Conservation (phyloP, 2,329 filamentous ascomycete species). For the Mollisiaceae sp. region DNA sequence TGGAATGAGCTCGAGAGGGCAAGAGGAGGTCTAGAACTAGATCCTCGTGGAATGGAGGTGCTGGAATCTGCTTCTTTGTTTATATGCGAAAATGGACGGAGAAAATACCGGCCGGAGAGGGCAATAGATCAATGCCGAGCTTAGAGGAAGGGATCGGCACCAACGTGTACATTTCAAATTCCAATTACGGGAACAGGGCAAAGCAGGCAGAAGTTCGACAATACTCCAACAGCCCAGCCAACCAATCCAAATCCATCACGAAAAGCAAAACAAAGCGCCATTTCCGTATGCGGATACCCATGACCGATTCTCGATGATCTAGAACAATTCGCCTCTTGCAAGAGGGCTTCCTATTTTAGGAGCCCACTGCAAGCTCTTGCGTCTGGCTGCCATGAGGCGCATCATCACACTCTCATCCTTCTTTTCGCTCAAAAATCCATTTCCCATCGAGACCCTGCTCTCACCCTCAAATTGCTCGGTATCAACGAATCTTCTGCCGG, state of each 20-base stretch:
- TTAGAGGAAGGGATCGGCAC: background rate
- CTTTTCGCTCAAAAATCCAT: slow-evolving; percentile 52
- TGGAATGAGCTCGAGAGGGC: background rate
- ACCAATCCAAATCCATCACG: background rate
- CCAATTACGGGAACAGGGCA: background rate
- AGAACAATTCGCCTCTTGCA: slow-evolving; percentile 48
- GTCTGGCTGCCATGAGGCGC: slow-evolving; percentile 68
- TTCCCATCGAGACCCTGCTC: slow-evolving; percentile 30
- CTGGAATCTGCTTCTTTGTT: too few species aligned
- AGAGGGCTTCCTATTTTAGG: slow-evolving; percentile 77
- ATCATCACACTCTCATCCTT: slow-evolving; percentile 55
- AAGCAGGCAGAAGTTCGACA: background rate
- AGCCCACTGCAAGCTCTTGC: slow-evolving; percentile 80
- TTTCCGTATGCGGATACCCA: background rate
- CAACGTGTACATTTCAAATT: background rate
- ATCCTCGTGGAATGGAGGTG: too few species aligned
- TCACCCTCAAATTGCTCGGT: slow-evolving; percentile 26
- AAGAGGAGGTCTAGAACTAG: background rate
- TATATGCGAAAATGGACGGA: too few species aligned
- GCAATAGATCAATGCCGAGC: background rate
- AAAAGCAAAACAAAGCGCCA: slow-evolving; percentile 3
- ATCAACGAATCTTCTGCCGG: slow-evolving; percentile 35
- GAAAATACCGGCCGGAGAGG: too few species aligned
- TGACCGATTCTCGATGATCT: background rate
- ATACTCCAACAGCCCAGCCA: slow-evolving; percentile 3